Evolutionary conservation across 805 yeast species (phyloP).

Genomic region (Cyberlindnera americana): DNA sequence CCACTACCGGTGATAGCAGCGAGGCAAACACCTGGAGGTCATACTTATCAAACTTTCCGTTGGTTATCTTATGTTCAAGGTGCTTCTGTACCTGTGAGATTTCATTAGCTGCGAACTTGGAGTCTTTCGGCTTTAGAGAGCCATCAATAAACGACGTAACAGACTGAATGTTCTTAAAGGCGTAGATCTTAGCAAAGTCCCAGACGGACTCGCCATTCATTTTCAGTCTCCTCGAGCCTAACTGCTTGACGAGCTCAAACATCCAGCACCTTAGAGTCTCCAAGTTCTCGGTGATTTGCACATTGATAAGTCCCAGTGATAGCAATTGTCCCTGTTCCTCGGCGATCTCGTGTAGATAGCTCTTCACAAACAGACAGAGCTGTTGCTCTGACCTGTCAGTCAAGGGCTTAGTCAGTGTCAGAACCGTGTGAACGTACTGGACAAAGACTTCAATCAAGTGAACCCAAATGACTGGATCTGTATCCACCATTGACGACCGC

Average conservation of each 20-base stretch:
- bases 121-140: slow-evolving; percentile 28
- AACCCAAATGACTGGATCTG: slow-evolving; percentile 82
- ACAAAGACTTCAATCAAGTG: slow-evolving; percentile 67
- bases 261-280: slow-evolving; percentile 41
- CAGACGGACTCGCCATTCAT: slow-evolving; percentile 60
- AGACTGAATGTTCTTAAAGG: slow-evolving; percentile 36
- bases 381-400: slow-evolving; percentile 57
- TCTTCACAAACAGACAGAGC: slow-evolving; percentile 50
- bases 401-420: slow-evolving; percentile 36
- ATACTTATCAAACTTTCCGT: slow-evolving; percentile 22
- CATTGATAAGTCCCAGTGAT: slow-evolving; percentile 69
- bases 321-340: slow-evolving; percentile 58
- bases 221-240: slow-evolving; percentile 54
- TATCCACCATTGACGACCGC: slow-evolving; percentile 73
- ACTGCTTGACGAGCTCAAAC: slow-evolving; percentile 44
- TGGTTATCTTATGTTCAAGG: slow-evolving; percentile 41
- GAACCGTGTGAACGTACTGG: slow-evolving; percentile 39
- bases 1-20: slow-evolving; percentile 8
- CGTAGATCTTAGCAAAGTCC: slow-evolving; percentile 59
- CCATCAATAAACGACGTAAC: slow-evolving; percentile 59
- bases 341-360: slow-evolving; percentile 57
- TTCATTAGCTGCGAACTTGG: slow-evolving; percentile 31
- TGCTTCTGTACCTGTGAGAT: slow-evolving; percentile 47
- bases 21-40: slow-evolving; percentile 19
- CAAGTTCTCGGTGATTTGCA: slow-evolving; percentile 57